Evolutionary conservation across 352 stramenopile species (phyloP).

Genomic region (Globisporangium abappressorium): DNA sequence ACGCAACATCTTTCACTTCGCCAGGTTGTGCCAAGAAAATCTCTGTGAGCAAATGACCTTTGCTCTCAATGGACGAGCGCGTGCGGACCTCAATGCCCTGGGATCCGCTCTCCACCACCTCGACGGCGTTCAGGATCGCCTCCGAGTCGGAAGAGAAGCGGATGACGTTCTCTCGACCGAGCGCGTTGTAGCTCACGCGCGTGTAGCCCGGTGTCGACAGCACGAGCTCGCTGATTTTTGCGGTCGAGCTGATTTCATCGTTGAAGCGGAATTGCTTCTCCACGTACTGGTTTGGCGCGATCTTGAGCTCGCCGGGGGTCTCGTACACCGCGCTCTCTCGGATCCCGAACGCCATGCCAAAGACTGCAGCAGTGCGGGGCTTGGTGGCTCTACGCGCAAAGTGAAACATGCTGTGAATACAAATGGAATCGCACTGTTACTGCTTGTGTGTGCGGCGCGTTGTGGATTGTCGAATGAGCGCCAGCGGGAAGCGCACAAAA

Average conservation of each 20-base stretch:
- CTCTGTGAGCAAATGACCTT: slow-evolving; percentile 26
- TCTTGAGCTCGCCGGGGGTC: slow-evolving; percentile 15
- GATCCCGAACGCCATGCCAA: slow-evolving; percentile 12
- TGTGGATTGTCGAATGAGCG: not conserved
- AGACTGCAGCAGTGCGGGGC: slow-evolving; percentile 1
- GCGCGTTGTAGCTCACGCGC: slow-evolving; percentile 23
- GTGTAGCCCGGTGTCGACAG: slow-evolving; percentile 25
- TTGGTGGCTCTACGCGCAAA: not conserved
- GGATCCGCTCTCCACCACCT: slow-evolving; percentile 10
- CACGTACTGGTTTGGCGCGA: slow-evolving; percentile 17
- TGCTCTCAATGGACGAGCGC: not conserved
- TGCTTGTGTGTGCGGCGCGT: not conserved
- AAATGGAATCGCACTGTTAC: not conserved
- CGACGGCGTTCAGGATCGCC: slow-evolving; percentile 14
- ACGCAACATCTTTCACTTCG: slow-evolving; percentile 12
- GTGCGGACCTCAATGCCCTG: slow-evolving; percentile 21
- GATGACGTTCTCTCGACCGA: slow-evolving; percentile 18
- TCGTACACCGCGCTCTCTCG: slow-evolving; percentile 14
- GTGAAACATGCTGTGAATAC: not conserved
- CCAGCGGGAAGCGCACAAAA: not conserved
- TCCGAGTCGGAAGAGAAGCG: slow-evolving; percentile 23
- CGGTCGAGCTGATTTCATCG: not conserved
- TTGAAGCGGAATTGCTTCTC: slow-evolving; percentile 20
- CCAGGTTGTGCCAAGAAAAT: slow-evolving; percentile 23
- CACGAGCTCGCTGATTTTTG: slow-evolving; percentile 19